Base-by-base conservation (phyloP, 1,284 basidiomycete species). In the Quambalaria eucalypti region DNA sequence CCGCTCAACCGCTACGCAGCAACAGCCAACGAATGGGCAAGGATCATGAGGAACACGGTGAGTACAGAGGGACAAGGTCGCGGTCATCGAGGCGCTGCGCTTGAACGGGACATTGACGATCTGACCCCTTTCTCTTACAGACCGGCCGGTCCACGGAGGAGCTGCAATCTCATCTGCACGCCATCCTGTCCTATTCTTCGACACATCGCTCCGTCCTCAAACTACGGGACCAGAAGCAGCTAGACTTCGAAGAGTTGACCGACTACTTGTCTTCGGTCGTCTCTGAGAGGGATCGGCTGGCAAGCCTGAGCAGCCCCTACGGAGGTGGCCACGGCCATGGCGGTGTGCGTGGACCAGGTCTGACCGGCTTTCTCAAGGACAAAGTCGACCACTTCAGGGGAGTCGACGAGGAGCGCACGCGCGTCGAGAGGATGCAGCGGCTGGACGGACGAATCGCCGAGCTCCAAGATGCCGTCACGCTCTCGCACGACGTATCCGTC, bases 211-310 rank as follows among this genome's bases (percentile, higher is more conserved):
- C 85, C 7, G 89, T 96, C 4, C 82, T 99, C 59, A 93, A 90
- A 76, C 81, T 96, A 31, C 85, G 95, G 47, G 95, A 98, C 76
- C 90, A 97, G 78, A 98, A 97, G 77, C 95, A 99, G 76, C 84
- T 97, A 52, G 93, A 99, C 76, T 96, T 97, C 66, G 93, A 99
- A 77, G 93, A 97, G 73, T 83, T 97, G 4, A 92, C 90, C 4
- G 88, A 91, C 55, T 98, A 98, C 76, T 81, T 99, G 5, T 88
- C 88, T 1, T 87, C 87, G 6, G 84, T 96, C 28, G 91, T 89
- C 0, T 81, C 84, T 7, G 93, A 98, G 78, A 85, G 93, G 10
- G 95, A 98, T 75, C 81, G 93, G 38, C 80, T 98, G 8, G 65
- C 63, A 1, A 62, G 60, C 5, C 57, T 75, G 5, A 64, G 61